Percentiles rank a stretch among this genome's conserved stretches.
Evolutionary conservation across 331 rosid genomes (phyloP).

Genomic region (Malus hybrid): DNA sequence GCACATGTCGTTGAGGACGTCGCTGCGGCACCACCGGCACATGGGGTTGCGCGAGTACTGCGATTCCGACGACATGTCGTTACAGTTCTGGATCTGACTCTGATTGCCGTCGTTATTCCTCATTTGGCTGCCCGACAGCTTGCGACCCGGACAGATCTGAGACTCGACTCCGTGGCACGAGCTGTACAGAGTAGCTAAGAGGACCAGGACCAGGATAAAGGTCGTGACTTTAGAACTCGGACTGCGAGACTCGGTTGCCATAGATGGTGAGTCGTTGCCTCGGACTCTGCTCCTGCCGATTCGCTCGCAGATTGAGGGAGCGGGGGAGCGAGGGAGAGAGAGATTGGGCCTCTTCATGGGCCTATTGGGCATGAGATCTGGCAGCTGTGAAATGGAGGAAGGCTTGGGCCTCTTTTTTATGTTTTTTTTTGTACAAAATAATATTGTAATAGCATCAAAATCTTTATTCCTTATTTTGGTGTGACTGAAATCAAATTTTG

Average conservation of each 20-base stretch:
- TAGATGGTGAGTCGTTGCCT: not conserved
- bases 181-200: slow-evolving; percentile 11
- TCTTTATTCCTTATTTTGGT: too few species aligned
- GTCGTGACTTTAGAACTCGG: not conserved
- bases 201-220: slow-evolving; percentile 10
- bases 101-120: not conserved
- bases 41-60: slow-evolving; percentile 52
- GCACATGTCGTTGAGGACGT: slow-evolving; percentile 68
- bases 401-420: too few species aligned
- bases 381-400: too few species aligned
- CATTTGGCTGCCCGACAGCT: slow-evolving; percentile 12
- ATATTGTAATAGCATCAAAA: too few species aligned
- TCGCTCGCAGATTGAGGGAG: too few species aligned
- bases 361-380: too few species aligned
- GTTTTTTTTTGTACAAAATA: too few species aligned
- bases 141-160: slow-evolving; percentile 17
- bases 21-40: slow-evolving; percentile 88
- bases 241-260: slow-evolving; percentile 22
- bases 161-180: slow-evolving; percentile 22
- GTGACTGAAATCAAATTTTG: too few species aligned
- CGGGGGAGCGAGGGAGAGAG: too few species aligned
- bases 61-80: slow-evolving; percentile 28
- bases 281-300: too few species aligned
- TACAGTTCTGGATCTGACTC: slow-evolving; percentile 43
- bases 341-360: too few species aligned